Evolutionary conservation across 306 rosid species (phyloP), one percentile per base, ranked within the genome.

Genomic region (Quercus mongolica): DNA sequence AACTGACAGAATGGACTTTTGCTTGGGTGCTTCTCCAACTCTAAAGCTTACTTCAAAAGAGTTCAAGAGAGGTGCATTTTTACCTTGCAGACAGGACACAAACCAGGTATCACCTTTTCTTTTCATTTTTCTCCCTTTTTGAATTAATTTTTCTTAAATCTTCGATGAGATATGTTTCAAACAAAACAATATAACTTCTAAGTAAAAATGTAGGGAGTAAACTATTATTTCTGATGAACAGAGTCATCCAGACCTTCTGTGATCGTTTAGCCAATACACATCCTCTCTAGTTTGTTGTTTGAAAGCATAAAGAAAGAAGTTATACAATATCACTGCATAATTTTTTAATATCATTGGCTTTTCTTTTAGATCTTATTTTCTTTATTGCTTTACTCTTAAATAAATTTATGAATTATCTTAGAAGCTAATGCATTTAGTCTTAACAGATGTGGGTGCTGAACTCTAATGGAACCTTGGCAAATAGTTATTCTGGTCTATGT

Each of bases 21-120:
- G 99, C 86, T 88, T 95, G 88, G 91, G 90, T 41, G 94, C 87
- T 74, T 90, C 98, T 79, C 85, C 93, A 15, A 90, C 82, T 80
- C 77, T 72, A 78, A 95, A 79, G 87, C 81, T 84, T 79, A 89
- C 98, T 25, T 86, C 96, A 4, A 89, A 83, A 72, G 96, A 90
- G 77, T 46, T 69, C 69, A 76, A 56, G 81, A 81, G 88, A 85
- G 91, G 84, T 51, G 81, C 95, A 76, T 89, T 93, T 87, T 90
- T 91, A 51, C 91, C 97, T 46, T 93, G 98, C 80, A 82, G 56
- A 77, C 15, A 80, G 85, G 89, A 90, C 65, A 83, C 90, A 44
- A 95, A 93, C 80, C 99, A 95, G 99, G 99, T 90, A 85, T 25
- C 71, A 17, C 56, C 35, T 19, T 14, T 0, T 31, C 30, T 65